Evolutionary conservation across 768 basidiomycete genomes (phyloP).

Genomic region (Naganishia randhawae): DNA sequence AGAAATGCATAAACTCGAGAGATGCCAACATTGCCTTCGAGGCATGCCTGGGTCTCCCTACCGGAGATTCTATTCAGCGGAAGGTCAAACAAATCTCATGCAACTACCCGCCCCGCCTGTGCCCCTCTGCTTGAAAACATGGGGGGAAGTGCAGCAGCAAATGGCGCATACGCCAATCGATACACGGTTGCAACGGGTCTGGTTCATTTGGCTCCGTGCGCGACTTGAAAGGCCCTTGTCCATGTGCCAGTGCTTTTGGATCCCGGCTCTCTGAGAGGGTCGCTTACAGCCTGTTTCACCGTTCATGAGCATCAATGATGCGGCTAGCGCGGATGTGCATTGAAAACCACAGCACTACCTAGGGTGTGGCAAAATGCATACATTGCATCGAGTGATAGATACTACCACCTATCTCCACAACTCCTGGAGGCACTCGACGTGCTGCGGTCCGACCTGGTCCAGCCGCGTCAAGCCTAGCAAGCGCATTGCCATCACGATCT

Average conservation of each 20-base stretch:
- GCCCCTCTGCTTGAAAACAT: background rate
- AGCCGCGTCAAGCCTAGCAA: conserved; percentile 41
- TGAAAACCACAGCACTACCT: no score
- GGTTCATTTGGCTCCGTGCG: no score
- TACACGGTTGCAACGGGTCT: background rate
- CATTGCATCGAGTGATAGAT: no score
- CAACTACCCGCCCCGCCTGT: background rate
- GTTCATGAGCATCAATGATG: no score
- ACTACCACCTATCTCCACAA: conserved; percentile 38
- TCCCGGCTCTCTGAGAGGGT: no score
- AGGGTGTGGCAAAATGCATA: no score
- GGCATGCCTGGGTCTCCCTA: background rate
- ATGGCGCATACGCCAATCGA: conserved; percentile 11
- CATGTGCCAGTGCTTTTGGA: no score
- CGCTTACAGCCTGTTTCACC: no score
- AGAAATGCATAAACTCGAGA: no score
- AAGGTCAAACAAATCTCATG: background rate
- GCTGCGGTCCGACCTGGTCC: conserved; percentile 40
- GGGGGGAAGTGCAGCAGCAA: conserved; percentile 20
- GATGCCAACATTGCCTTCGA: no score
- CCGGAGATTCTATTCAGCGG: background rate
- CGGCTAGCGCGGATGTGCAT: no score
- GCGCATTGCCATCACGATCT: conserved; percentile 48
- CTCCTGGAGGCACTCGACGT: conserved; percentile 45
- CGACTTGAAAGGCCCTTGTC: no score